phyloP scores from a whole-genome alignment of 2,329 filamentous ascomycete genomes.

The Aspergillus sclerotialis region DNA sequence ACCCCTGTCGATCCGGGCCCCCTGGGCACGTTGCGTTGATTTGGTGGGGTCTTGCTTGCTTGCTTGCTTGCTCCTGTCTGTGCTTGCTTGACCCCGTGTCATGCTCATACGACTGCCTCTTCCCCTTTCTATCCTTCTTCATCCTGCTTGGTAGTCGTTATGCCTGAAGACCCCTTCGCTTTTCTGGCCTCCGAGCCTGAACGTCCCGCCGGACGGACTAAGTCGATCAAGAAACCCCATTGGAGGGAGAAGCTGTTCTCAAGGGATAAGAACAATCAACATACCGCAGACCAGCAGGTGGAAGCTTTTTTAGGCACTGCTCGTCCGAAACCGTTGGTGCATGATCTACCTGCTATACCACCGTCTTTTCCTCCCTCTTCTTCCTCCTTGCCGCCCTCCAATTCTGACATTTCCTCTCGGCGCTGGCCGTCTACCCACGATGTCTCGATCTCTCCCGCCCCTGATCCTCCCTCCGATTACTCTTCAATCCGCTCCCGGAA shows the following conservation, averaged over 20 bases:
- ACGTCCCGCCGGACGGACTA: too few relatives aligned
- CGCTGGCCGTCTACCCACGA: slow-evolving; percentile 27
- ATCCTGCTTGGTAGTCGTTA: slow-evolving; percentile 21
- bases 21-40: too few relatives aligned
- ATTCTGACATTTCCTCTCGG: slow-evolving; percentile 28
- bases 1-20: slow-evolving; percentile 20
- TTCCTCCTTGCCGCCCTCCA: slow-evolving; percentile 23
- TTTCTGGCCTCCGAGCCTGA: slow-evolving; percentile 22
- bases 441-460: slow-evolving; percentile 11
- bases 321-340: slow-evolving; percentile 32
- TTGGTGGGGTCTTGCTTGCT: slow-evolving; percentile 10
- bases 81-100: too few relatives aligned
- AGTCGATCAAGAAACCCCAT: slow-evolving; percentile 26
- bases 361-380: slow-evolving; percentile 13
- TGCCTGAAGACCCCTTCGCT: slow-evolving; percentile 30
- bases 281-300: slow-evolving; percentile 40
- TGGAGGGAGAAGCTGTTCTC: slow-evolving; percentile 48
- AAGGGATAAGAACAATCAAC: slow-evolving; percentile 31
- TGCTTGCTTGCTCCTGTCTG: too few relatives aligned
- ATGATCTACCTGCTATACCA: slow-evolving; percentile 8
- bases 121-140: too few relatives aligned
- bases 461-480: slow-evolving; percentile 15
- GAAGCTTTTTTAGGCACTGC: slow-evolving; percentile 53
- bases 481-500: slow-evolving; percentile 20
- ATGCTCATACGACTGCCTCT: too few relatives aligned